These are phyloP conservation scores for Comarum palustre DNA, from an alignment of 306 rosid genomes.

Conservation along the genomic window DNA sequence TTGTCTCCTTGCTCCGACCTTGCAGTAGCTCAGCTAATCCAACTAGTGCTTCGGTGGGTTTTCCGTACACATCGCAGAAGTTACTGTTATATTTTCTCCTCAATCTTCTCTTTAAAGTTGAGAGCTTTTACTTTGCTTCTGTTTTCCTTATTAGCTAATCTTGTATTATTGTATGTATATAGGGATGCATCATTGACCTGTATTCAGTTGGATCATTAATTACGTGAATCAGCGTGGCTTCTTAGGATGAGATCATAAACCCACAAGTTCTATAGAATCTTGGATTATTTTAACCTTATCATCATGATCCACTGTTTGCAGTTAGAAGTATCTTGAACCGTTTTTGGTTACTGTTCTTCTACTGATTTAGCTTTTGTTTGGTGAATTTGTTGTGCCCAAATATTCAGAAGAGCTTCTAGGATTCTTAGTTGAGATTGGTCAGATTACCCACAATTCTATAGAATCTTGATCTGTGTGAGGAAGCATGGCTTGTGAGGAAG, in stretches of 20 bases:
- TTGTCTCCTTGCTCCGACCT: slow-evolving; percentile 11
- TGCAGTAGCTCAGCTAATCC: background rate
- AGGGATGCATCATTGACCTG: background rate
- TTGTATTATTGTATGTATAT: background rate
- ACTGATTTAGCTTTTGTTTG: slow-evolving; percentile 1
- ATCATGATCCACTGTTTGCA: background rate
- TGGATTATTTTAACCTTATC: slow-evolving; percentile 8
- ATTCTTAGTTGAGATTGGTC: slow-evolving; percentile 15
- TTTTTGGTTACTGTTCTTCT: background rate
- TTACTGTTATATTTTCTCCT: background rate
- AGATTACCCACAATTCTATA: slow-evolving; percentile 12
- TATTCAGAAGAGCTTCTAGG: background rate
- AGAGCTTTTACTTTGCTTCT: background rate
- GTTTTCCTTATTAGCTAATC: slow-evolving; percentile 21
- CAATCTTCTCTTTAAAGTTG: background rate
- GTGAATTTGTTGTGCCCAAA: background rate
- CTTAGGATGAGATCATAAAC: background rate
- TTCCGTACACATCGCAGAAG: slow-evolving; percentile 1
- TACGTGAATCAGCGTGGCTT: background rate
- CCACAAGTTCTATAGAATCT: slow-evolving; percentile 10
- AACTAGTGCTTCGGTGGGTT: slow-evolving; percentile 20
- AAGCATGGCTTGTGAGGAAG: slow-evolving; percentile 41
- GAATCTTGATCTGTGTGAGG: slow-evolving; percentile 29
- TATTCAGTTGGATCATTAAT: slow-evolving; percentile 1
- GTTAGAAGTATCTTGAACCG: background rate